A percentile compares a stretch with the other conserved stretches of the same genome.
These are phyloP conservation scores for Alternaria alternata DNA, from an alignment of 2,329 filamentous ascomycete genomes.

Conservation along the genomic window DNA sequence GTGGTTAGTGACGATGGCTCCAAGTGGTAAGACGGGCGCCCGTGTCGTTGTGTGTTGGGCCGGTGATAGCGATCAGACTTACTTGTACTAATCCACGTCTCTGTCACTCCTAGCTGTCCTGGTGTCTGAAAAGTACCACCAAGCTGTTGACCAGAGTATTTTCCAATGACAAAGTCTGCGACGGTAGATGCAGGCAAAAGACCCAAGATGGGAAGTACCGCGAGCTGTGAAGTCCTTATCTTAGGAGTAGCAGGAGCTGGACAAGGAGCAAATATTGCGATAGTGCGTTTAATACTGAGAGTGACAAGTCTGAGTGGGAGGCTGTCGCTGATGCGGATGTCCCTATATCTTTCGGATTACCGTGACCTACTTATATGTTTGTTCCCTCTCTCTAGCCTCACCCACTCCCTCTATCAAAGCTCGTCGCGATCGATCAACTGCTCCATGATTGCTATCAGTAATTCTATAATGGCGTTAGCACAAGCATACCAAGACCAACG, in stretches of 20 bases:
- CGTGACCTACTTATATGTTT: background rate
- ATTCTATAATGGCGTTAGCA: background rate
- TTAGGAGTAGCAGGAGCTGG: too few species aligned
- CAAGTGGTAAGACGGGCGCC: too few species aligned
- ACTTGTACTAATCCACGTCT: background rate
- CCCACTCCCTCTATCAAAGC: background rate
- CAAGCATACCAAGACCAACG: background rate
- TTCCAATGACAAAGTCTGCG: background rate
- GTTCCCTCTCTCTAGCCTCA: background rate
- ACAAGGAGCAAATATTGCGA: too few species aligned
- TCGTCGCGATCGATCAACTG: background rate
- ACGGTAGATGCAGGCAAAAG: background rate
- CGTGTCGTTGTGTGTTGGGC: too few species aligned
- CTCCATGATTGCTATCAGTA: background rate
- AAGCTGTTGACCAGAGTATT: background rate
- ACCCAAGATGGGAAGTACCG: background rate
- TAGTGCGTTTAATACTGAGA: background rate
- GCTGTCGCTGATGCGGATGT: background rate
- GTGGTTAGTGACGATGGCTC: too few species aligned
- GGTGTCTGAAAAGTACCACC: background rate
- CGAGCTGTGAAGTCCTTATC: too few species aligned
- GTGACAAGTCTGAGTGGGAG: background rate
- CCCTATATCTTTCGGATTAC: accelerated
- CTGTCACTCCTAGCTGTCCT: background rate
- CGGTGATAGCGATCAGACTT: background rate